These are phyloP conservation scores for Bipolaris gigantea DNA, from an alignment of 2,329 filamentous ascomycete species.

Conservation along the genomic window DNA sequence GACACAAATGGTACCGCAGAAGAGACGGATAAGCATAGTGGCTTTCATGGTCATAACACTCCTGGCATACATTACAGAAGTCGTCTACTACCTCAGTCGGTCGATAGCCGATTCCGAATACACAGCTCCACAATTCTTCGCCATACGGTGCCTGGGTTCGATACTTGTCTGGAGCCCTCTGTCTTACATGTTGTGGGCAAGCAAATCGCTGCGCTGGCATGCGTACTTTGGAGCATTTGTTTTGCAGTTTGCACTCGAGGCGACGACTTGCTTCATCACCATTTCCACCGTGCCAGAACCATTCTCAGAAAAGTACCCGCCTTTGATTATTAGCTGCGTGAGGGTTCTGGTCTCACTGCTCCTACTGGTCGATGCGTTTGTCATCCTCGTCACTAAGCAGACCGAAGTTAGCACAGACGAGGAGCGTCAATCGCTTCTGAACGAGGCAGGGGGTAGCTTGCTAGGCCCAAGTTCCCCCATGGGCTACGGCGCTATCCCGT, in stretches of 20 bases:
- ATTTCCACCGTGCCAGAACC: constrained; percentile 21
- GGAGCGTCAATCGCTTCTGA: constrained; percentile 62
- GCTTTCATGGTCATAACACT: constrained; percentile 20
- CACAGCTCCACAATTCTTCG: constrained; percentile 37
- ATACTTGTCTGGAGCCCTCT: constrained; percentile 40
- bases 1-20: constrained; percentile 26
- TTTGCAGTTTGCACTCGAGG: constrained; percentile 38
- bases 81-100: constrained; percentile 39
- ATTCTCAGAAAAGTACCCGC: constrained; percentile 21
- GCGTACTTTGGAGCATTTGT: constrained; percentile 41
- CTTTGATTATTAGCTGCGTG: constrained; percentile 29
- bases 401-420: constrained; percentile 51
- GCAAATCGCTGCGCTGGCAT: constrained; percentile 34
- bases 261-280: constrained; percentile 30
- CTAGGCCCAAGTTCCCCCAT: constrained; percentile 43
- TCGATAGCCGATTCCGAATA: constrained; percentile 35
- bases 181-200: constrained; percentile 26
- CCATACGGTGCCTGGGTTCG: constrained; percentile 39
- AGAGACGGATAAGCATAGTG: constrained; percentile 26
- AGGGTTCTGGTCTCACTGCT: constrained; percentile 28
- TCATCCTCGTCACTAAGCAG: constrained; percentile 33
- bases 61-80: constrained; percentile 33
- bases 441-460: constrained; percentile 45
- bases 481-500: constrained; percentile 40
- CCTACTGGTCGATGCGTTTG: constrained; percentile 33